phyloP scores from a whole-genome alignment of 139 green algal genomes.

The Coccomyxa sp. region DNA sequence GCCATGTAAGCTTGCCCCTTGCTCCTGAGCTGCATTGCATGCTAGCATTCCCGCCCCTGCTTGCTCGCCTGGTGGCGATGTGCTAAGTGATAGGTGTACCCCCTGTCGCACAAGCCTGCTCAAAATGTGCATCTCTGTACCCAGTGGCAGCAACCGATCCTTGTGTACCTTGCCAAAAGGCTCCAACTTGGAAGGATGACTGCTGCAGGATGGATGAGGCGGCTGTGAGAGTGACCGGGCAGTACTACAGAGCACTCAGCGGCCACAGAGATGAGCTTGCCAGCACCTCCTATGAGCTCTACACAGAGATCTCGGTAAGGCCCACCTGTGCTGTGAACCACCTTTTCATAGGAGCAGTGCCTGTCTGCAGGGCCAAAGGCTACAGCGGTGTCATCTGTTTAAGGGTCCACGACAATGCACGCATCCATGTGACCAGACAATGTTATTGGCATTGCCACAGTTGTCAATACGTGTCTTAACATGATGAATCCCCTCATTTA shows the following conservation, averaged over 20 bases:
- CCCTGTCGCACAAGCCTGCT: no score
- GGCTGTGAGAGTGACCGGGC: background rate
- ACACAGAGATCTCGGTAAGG: background rate
- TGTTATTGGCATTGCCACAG: no score
- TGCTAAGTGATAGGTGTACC: no score
- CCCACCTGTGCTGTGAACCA: background rate
- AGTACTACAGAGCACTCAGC: background rate
- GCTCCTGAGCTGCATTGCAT: constrained; percentile 7
- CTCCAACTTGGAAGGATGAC: background rate
- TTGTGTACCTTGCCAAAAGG: background rate
- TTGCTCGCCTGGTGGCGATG: constrained; percentile 18
- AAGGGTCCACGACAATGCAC: no score
- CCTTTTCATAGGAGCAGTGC: no score
- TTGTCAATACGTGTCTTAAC: no score
- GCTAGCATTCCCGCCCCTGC: constrained; percentile 32
- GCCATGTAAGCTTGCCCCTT: constrained; percentile 23
- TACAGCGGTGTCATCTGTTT: no score
- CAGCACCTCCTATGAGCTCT: background rate
- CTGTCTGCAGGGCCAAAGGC: no score
- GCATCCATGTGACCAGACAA: no score
- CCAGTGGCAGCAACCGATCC: background rate
- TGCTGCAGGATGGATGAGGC: background rate
- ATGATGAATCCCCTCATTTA: no score
- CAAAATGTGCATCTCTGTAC: background rate
- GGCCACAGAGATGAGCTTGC: constrained; percentile 17